Base-by-base conservation (phyloP, 73 alveolate genomes). In the Paramecium pentaurelia region DNA sequence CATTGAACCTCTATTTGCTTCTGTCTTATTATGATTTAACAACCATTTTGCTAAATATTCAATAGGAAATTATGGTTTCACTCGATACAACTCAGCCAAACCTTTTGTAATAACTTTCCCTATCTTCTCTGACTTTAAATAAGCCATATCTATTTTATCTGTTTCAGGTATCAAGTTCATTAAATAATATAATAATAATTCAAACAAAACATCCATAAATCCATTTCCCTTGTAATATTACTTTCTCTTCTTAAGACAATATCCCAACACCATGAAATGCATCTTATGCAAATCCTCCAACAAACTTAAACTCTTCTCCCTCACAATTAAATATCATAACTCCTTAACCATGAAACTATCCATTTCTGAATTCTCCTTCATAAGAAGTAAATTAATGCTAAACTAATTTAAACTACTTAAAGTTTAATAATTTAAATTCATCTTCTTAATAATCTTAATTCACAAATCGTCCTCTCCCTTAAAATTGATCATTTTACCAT, bases 21-120 rank as follows among this genome's bases (percentile, higher is more conserved):
- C 94, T 87, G 95, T 86, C 27, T 27, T 38, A 44, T 98, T 87
- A 86, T 97, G 93, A 86, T 96, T 96, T 60, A 96, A 77, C 45
- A 97, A 96, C 98, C 99, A 97, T 58, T 97, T 97, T 11, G 98
- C 99, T 11, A 97, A 88, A 94, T 93, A 97, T 40, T 97, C 97
- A 18, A 97, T 95, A 7, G 98, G 99, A 93, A 96, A 96, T 87
- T 96, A 92, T 20, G 99, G 99, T 77, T 95, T 88, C 9, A 58
- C 92, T 84, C 92, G 89, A 85, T 96, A 96, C 71, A 97, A 75
- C 37, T 92, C 98, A 16, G 98, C 96, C 77, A 97, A 93, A 10
- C 98, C 99, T 58, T 95, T 94, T 20, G 95, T 58, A 30, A 96
- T 86, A 22, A 96, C 96, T n/a, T 47, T 86, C 14, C 97, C 97